Evolutionary conservation across 106 monocot genomes (phyloP).

Genomic region (Posidonia australis): DNA sequence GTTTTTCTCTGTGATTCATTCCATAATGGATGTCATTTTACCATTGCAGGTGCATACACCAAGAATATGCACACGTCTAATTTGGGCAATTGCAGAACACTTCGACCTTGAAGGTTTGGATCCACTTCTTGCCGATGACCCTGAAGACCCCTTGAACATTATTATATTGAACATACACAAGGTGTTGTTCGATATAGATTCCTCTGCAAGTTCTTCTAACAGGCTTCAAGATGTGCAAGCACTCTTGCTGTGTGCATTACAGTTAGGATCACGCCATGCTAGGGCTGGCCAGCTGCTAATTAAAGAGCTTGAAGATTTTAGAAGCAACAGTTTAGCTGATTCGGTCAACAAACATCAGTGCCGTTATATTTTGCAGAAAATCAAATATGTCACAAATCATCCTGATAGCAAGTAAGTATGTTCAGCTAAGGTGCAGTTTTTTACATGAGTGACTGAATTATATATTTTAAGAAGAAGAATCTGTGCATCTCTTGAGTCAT

Average conservation of each 20-base stretch:
- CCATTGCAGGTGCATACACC: conserved; percentile 68
- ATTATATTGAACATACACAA: conserved; percentile 75
- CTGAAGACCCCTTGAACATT: conserved; percentile 94
- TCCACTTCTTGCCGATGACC: conserved; percentile 98
- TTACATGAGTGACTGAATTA: too few species aligned
- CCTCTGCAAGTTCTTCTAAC: conserved; percentile 66
- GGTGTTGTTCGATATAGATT: conserved; percentile 74
- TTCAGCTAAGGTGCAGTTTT: too few species aligned
- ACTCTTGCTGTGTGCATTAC: conserved; percentile 63
- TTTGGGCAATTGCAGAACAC: conserved; percentile 91
- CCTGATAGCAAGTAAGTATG: conserved; percentile 55
- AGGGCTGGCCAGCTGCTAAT: conserved; percentile 79
- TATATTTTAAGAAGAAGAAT: too few species aligned
- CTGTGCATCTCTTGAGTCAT: too few species aligned
- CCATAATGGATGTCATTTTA: not conserved
- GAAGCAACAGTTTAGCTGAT: conserved; percentile 59
- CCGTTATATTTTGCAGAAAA: conserved; percentile 82
- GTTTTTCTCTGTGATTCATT: not conserved
- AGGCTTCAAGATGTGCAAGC: conserved; percentile 95
- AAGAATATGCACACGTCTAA: conserved; percentile 72
- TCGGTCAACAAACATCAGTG: conserved; percentile 93
- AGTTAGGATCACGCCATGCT: conserved; percentile 68
- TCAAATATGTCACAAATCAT: conserved; percentile 70
- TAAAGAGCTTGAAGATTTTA: conserved; percentile 97
- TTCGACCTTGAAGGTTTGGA: conserved; percentile 96